phyloP scores from a whole-genome alignment of 169 alveolate species.

The Eimeria maxima region DNA sequence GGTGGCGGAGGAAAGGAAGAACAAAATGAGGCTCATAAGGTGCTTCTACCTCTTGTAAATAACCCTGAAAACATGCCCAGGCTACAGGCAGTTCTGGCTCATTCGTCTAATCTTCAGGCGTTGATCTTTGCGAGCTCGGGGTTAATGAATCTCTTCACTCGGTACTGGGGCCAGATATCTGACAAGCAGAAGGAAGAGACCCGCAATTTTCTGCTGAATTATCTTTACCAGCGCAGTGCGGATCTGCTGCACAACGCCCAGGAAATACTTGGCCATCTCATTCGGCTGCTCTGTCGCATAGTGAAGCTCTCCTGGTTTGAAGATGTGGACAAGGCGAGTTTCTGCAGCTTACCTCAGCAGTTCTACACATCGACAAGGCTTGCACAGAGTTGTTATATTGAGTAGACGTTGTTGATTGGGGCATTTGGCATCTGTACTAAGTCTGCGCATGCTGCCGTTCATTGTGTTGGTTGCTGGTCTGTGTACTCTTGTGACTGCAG shows the following conservation, averaged over 20 bases:
- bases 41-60: conserved; percentile 93
- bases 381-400: neutral
- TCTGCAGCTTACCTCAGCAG: neutral
- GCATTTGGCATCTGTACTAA: neutral
- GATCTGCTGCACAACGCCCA: conserved; percentile 94
- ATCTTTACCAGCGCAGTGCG: conserved; percentile 95
- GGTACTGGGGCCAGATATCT: conserved; percentile 93
- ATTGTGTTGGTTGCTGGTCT: neutral
- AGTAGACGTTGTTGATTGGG: neutral
- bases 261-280: conserved; percentile 93
- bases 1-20: conserved; percentile 84
- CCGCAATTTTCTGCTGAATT: conserved; percentile 92
- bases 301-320: conserved; percentile 95
- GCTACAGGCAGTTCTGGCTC: conserved; percentile 88
- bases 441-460: neutral
- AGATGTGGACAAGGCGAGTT: conserved; percentile 71
- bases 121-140: conserved; percentile 89
- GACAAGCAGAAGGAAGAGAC: conserved; percentile 93
- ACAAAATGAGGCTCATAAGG: conserved; percentile 95
- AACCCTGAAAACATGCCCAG: conserved; percentile 85
- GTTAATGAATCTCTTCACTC: conserved; percentile 87
- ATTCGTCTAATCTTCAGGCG: conserved; percentile 88
- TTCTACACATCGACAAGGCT: neutral
- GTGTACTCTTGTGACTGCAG: conserved; percentile 71
- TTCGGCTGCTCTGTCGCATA: conserved; percentile 93